Evolutionary conservation across 345 rosid species (phyloP), one percentile per base, ranked within the genome.

Genomic region (Sonneratia caseolaris): DNA sequence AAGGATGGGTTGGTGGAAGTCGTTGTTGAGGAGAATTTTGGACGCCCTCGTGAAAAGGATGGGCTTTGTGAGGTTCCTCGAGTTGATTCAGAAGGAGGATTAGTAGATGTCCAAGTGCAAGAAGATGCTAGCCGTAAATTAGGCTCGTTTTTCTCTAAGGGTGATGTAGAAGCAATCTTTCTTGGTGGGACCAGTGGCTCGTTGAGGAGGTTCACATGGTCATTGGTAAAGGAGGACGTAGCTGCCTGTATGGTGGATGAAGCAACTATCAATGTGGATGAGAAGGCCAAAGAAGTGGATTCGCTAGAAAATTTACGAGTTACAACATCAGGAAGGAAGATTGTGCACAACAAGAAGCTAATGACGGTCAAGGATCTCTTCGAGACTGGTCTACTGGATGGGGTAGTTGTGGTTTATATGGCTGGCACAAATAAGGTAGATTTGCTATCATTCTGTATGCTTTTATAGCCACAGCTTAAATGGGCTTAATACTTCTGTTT

Each of bases 351-450:
- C 68, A 86, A 75, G 84, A 85, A 90, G 72, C 96, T 97, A 49
- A 76, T 68, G 79, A 95, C 97, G 27, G 99, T 95, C 71, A 95
- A 83, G 70, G 96, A 91, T 81, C 90, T 94, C 69, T 89, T 94
- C 36, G 98, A 89, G 78, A 91, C 98, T 62, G 93, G 96, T 76
- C 80, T 91, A 85, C 96, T 91, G 4, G 97, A 91, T 40, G 95
- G 96, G 71, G 83, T 89, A 32, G 75, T 93, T 11, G 97, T 95
- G 68, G 91, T 90, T 73, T 90, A 95, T 80, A 90, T 84, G 93
- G 99, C 97, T 22, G 75, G 79, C 64, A 83, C 88, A 69, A 85
- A 81, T 53, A 88, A 87, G 98, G 98, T 94, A 72, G 55, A 73
- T 61, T 6, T 49, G 18, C 18, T 61, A 22, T 64, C 9, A 42